Evolutionary conservation across 1,284 basidiomycete species (phyloP).

Genomic region (Stygiomarasmius scandens): DNA sequence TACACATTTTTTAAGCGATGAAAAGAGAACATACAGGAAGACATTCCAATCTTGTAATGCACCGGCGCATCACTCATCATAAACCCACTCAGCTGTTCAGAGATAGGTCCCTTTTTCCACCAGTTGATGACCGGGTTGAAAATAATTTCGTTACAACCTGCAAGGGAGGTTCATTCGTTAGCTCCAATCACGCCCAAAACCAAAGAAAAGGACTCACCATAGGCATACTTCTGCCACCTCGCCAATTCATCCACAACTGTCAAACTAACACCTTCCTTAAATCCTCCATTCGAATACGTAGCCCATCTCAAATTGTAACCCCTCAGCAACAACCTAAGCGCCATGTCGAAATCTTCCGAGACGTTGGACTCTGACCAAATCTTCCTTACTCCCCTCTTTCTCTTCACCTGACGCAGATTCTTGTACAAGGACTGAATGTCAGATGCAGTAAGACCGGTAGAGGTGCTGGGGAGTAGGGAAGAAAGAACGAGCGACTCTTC

Average conservation of each 20-base stretch:
- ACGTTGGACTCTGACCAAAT: slow-evolving; percentile 87
- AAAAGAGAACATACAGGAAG: slow-evolving; percentile 22
- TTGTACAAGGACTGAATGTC: neutral
- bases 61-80: slow-evolving; percentile 76
- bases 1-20: neutral
- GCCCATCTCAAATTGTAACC: slow-evolving; percentile 84
- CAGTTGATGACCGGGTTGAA: slow-evolving; percentile 78
- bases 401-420: neutral
- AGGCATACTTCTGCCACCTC: slow-evolving; percentile 87
- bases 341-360: slow-evolving; percentile 82
- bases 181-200: neutral
- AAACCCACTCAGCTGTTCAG: slow-evolving; percentile 74
- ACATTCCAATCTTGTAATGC: slow-evolving; percentile 83
- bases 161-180: neutral
- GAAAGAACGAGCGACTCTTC: neutral
- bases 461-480: neutral
- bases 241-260: slow-evolving; percentile 79
- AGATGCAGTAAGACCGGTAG: neutral
- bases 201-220: slow-evolving; percentile 51
- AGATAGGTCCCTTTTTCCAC: slow-evolving; percentile 77
- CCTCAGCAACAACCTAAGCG: slow-evolving; percentile 51
- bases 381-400: slow-evolving; percentile 43
- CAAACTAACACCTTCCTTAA: slow-evolving; percentile 86
- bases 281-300: slow-evolving; percentile 76
- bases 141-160: slow-evolving; percentile 71